Base-by-base conservation (phyloP, 2,329 filamentous ascomycete species). In the Diaporthe citrichinensis region DNA sequence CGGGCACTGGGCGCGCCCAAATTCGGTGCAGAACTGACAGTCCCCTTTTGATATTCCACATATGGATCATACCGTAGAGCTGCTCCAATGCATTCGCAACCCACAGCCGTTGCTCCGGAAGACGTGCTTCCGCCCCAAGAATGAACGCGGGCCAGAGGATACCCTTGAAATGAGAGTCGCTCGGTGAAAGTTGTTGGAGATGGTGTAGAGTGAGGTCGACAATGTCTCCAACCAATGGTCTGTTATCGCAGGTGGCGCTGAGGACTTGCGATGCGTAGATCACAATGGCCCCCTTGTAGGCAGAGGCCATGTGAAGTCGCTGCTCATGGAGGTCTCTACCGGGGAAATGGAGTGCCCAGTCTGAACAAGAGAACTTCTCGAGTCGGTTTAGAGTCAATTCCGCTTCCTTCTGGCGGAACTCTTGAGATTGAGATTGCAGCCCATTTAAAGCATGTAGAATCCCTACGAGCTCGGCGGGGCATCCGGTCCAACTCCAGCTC, bases 161-260 rank as follows among this genome's bases (percentile, higher is more conserved):
- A 39, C 76, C 71, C 31, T 77, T 77, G 71, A 77, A 76, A 53
- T 77, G 76, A n/a, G 67, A 57, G 55, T 77, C 76, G 6, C 41
- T 59, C 9, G 71, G 39, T 20, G 57, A 39, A 10, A 77, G 74
- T 20, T 76, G 55, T 17, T 62, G 46, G 34, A 77, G 61, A n/a
- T 67, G 41, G 25, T 67, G 41, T 20, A 67, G 8, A 36, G 41
- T 8, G 17, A n/a, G 41, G 12, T 34, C 61, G 10, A 67, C 44
- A 1, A 67, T 67, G 28, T 49, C 41, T 10, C 4, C 41, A 9
- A 49, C 20, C 10, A 67, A 34, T n/a, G 8, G 23, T 36, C 6
- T 9, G 1, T n/a, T 34, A 9, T 67, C 5, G 12, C 17, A 36
- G 44, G n/a, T 17, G 17, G 17, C 2, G 3, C 28, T 36, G 44